Evolutionary conservation across 495 filamentous ascomycete species (phyloP).

Genomic region (Penicillium argentinense): DNA sequence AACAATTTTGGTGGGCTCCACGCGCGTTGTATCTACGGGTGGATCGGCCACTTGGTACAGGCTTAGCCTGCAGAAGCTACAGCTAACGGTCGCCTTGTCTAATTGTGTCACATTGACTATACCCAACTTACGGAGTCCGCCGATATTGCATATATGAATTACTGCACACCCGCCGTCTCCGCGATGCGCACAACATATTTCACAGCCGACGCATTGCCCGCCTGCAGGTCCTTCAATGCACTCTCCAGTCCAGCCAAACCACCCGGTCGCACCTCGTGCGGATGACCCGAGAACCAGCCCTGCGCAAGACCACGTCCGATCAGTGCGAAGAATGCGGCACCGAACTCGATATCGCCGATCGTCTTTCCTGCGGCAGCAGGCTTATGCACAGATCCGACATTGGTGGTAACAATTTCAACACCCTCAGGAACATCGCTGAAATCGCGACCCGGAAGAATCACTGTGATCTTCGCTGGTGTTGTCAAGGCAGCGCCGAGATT

Average conservation of each 20-base stretch:
- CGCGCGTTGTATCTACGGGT: too few relatives aligned
- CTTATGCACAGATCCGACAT: conserved; percentile 16
- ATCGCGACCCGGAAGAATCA: conserved; percentile 47
- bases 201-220: conserved; percentile 63
- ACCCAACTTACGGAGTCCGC: too few relatives aligned
- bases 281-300: conserved; percentile 63
- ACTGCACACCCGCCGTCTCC: conserved; percentile 49
- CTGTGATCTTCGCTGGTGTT: conserved; percentile 48
- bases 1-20: too few relatives aligned
- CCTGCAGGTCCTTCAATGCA: conserved; percentile 56
- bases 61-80: background rate
- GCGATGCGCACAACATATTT: conserved; percentile 71
- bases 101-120: too few relatives aligned
- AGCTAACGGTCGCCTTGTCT: background rate
- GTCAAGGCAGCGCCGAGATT: conserved; percentile 21
- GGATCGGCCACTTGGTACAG: too few relatives aligned
- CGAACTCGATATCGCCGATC: conserved; percentile 53
- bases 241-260: conserved; percentile 59
- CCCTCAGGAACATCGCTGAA: conserved; percentile 25
- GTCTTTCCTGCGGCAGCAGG: conserved; percentile 10
- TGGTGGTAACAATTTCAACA: conserved; percentile 29
- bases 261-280: conserved; percentile 57
- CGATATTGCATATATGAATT: background rate
- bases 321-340: conserved; percentile 53
- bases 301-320: conserved; percentile 52